Evolutionary conservation across 345 rosid species (phyloP).

Genomic region (Litchi chinensis): DNA sequence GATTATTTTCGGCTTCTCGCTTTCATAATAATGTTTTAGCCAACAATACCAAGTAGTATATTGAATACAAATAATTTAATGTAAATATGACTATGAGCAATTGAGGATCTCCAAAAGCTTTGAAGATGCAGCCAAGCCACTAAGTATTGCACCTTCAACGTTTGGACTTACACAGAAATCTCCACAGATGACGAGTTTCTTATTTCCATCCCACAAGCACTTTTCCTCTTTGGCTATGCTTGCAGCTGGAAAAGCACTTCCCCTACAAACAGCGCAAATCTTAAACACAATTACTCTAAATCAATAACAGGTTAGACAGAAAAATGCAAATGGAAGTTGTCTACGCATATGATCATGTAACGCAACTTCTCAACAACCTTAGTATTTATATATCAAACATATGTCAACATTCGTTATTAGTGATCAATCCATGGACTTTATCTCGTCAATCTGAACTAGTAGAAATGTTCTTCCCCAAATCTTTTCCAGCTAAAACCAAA

Average conservation of each 20-base stretch:
- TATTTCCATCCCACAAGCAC: conserved; percentile 64
- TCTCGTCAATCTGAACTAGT: background rate
- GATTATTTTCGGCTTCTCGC: background rate
- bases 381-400: background rate
- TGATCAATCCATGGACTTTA: background rate
- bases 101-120: conserved; percentile 52
- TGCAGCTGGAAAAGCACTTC: conserved; percentile 84
- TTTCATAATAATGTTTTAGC: background rate
- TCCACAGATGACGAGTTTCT: conserved; percentile 72
- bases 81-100: conserved; percentile 31
- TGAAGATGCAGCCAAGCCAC: conserved; percentile 78
- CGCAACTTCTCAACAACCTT: background rate
- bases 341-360: background rate
- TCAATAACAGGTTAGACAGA: background rate
- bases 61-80: too few relatives aligned
- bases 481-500: background rate
- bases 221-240: conserved; percentile 69
- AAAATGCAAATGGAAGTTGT: background rate
- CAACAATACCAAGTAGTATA: background rate
- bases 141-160: conserved; percentile 81
- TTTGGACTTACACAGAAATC: conserved; percentile 85
- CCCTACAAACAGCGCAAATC: conserved; percentile 43
- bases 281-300: background rate
- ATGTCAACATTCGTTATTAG: background rate
- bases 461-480: background rate